Evolutionary conservation across 2,329 filamentous ascomycete species (phyloP).

Genomic region (Elsinoe arachidis): DNA sequence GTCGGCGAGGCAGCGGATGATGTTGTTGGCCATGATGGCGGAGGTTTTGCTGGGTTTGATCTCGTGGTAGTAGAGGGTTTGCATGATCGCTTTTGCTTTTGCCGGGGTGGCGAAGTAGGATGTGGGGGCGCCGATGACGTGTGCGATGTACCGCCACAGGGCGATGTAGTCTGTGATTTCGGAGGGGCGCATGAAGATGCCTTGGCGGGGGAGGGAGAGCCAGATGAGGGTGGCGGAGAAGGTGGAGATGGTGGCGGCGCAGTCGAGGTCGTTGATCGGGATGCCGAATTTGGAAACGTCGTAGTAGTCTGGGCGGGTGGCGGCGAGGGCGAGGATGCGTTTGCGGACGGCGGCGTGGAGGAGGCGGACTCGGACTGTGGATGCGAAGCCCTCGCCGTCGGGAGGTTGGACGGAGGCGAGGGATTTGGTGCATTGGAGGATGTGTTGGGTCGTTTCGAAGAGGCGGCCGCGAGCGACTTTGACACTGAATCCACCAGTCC

Average conservation of each 20-base stretch:
- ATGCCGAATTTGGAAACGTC: slow-evolving; percentile 50
- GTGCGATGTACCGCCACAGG: slow-evolving; percentile 65
- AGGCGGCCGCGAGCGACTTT: slow-evolving; percentile 58
- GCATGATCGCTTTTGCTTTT: slow-evolving; percentile 55
- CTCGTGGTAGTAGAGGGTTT: slow-evolving; percentile 58
- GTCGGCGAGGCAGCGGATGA: slow-evolving; percentile 58
- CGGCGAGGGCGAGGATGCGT: slow-evolving; percentile 53
- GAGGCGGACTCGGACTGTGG: slow-evolving; percentile 59
- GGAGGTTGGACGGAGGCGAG: slow-evolving; percentile 55
- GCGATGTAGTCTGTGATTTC: slow-evolving; percentile 64
- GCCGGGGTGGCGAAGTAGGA: slow-evolving; percentile 48
- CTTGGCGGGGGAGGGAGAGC: slow-evolving; percentile 62
- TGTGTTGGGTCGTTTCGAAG: slow-evolving; percentile 67
- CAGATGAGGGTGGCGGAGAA: slow-evolving; percentile 63
- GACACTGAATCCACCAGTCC: slow-evolving; percentile 65
- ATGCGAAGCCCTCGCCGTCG: slow-evolving; percentile 56
- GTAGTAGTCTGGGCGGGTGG: slow-evolving; percentile 54
- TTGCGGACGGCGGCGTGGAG: slow-evolving; percentile 60
- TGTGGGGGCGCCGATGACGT: slow-evolving; percentile 61
- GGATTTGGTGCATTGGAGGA: slow-evolving; percentile 60
- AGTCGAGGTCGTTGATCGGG: slow-evolving; percentile 69
- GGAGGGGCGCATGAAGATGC: slow-evolving; percentile 53
- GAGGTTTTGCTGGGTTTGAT: slow-evolving; percentile 56
- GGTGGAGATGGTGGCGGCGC: slow-evolving; percentile 59
- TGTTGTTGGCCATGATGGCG: slow-evolving; percentile 62